A percentile compares a stretch with the other conserved stretches of the same genome.
phyloP scores from a whole-genome alignment of 139 green algal species.

The Trebouxia sp. region DNA sequence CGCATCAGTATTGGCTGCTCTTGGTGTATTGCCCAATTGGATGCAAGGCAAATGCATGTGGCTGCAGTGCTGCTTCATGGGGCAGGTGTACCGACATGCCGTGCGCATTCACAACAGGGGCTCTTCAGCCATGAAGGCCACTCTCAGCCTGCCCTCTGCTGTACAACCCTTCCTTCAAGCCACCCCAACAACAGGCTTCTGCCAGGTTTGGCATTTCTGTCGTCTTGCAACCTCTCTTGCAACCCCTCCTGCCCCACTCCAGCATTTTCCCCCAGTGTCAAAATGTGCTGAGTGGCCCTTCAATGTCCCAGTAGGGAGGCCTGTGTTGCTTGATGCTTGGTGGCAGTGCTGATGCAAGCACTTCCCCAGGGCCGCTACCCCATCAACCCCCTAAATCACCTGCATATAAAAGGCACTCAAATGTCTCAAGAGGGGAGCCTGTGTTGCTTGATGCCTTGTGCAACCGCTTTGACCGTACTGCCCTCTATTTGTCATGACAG shows the following conservation, averaged over 20 bases:
- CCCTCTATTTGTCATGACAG: background rate
- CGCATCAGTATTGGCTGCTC: slow-evolving; percentile 39
- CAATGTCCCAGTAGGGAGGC: too few species aligned
- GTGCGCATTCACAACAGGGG: slow-evolving; percentile 60
- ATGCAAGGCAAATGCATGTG: too few species aligned
- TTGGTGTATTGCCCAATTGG: too few species aligned
- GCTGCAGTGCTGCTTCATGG: slow-evolving; percentile 50
- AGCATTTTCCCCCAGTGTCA: background rate
- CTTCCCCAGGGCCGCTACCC: too few species aligned
- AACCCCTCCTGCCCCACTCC: background rate
- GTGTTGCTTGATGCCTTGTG: too few species aligned
- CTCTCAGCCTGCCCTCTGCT: slow-evolving; percentile 37
- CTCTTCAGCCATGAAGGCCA: slow-evolving; percentile 65
- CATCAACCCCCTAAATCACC: too few species aligned
- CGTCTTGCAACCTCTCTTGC: background rate
- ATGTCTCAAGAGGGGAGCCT: too few species aligned
- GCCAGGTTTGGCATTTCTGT: slow-evolving; percentile 43
- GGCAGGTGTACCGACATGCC: slow-evolving; percentile 44
- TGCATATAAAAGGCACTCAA: too few species aligned
- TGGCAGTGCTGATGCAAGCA: too few species aligned
- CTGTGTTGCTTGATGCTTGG: too few species aligned
- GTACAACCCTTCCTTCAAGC: slow-evolving; percentile 57
- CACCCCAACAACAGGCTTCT: slow-evolving; percentile 59
- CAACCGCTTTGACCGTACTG: background rate
- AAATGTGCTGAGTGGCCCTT: background rate